Conservation (phyloP, 441 rosid species). For the Adansonia rubrostipa region DNA sequence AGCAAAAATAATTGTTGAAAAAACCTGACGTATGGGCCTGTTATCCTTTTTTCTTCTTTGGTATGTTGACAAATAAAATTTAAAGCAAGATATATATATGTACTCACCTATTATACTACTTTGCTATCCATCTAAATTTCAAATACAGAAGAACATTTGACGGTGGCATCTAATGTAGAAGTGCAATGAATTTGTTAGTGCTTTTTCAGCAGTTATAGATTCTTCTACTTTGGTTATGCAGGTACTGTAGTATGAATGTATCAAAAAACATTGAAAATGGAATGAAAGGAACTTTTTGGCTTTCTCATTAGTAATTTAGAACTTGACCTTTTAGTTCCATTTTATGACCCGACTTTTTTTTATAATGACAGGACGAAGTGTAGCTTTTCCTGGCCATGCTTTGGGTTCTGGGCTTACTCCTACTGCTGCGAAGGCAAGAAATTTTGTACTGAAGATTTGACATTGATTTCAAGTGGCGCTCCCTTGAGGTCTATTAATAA, state of each 20-base stretch:
- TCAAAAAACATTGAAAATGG: constrained; percentile 17
- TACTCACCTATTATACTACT: neutral
- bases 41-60: neutral
- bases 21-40: neutral
- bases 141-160: neutral
- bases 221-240: neutral
- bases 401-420: constrained; percentile 88
- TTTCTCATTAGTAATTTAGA: constrained; percentile 6
- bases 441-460: constrained; percentile 46
- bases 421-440: constrained; percentile 89
- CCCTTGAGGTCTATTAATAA: constrained; percentile 42
- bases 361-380: constrained; percentile 70
- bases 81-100: neutral
- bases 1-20: neutral
- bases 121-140: neutral
- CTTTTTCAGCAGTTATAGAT: neutral
- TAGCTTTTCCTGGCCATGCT: constrained; percentile 97
- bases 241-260: neutral
- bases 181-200: constrained; percentile 7
- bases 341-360: neutral
- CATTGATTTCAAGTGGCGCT: constrained; percentile 45
- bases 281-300: constrained; percentile 8
- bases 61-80: neutral
- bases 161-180: constrained; percentile 10
- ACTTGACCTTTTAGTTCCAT: constrained; percentile 16